These are phyloP conservation scores for Aspergillus heteromorphus DNA, from an alignment of 495 filamentous ascomycete species.

Conservation along the genomic window DNA sequence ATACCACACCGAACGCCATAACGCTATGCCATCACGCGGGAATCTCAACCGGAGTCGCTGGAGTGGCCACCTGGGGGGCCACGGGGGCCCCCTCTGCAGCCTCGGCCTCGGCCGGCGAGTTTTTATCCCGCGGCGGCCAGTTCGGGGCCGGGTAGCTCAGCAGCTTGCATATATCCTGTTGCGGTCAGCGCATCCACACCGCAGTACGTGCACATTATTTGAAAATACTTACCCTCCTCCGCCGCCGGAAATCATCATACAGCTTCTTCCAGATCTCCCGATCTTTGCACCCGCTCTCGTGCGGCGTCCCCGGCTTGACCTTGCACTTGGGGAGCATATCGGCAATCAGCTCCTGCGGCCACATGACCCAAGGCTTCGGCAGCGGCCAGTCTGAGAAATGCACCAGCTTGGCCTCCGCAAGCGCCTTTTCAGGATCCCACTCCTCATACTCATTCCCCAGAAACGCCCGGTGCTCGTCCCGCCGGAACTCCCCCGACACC, in stretches of 20 bases:
- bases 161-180: constrained; percentile 43
- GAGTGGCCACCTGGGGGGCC: too few relatives aligned
- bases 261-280: constrained; percentile 65
- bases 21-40: too few relatives aligned
- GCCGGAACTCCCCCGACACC: constrained; percentile 65
- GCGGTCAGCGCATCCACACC: background rate
- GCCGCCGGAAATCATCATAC: constrained; percentile 61
- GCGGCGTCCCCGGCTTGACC: constrained; percentile 36
- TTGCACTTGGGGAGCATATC: constrained; percentile 58
- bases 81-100: too few relatives aligned
- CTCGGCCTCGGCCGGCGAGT: too few relatives aligned
- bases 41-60: too few relatives aligned
- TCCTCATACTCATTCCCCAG: constrained; percentile 55
- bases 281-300: constrained; percentile 53
- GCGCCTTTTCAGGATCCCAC: constrained; percentile 63
- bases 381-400: constrained; percentile 81
- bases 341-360: constrained; percentile 47
- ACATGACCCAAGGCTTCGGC: constrained; percentile 73
- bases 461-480: constrained; percentile 53
- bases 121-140: constrained; percentile 19
- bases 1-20: too few relatives aligned
- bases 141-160: constrained; percentile 45
- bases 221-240: constrained; percentile 48
- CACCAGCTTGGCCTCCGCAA: constrained; percentile 66
- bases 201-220: too few relatives aligned